Evolutionary conservation across 2,329 filamentous ascomycete genomes (phyloP), one percentile per base, ranked within the genome.

Genomic region (Phaeoacremonium minimum): DNA sequence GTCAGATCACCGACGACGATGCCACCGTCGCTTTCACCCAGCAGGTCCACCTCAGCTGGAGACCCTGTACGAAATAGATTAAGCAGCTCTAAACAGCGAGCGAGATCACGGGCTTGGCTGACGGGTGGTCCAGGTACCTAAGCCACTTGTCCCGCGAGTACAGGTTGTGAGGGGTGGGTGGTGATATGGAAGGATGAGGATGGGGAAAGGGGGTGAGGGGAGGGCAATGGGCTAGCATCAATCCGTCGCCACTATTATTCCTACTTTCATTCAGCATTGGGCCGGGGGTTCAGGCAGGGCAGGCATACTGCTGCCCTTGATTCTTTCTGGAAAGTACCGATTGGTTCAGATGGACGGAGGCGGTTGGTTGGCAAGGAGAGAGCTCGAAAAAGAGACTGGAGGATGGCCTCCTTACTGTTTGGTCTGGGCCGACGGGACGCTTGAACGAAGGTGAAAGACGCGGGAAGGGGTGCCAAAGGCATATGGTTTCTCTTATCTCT

Each of bases 21-120:
- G 59, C 59, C 20, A 62, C 58, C 15, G 57, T 63, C 33, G 58
- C 59, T 17, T 58, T 63, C 37, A 63, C 57, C 15, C 58, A 63
- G 48, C 58, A 63, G 48, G 38, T 62, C 18, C 57, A 63, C 42
- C 50, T 63, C 30, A 50, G 48, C 42, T 63, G 59, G 59, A 41
- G 42, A 18, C 29, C 33, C 17, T 50, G 48, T 40, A 42, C 33
- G 31, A 26, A 26, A 26, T 26, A 26, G 22, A 26, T 26, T 26
- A 26, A 26, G n/a, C 9, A 26, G 22, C 9, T n/a, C 9, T 9
- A n/a, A 2, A 26, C 22, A 26, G n/a, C 22, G 22, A n/a, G 22
- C 22, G n/a, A 9, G 22, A 26, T n/a, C 22, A n/a, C 9, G 9
- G 22, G 22, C n/a, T 26, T 26, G 2, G n/a, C 9, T 9, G 22